These are phyloP conservation scores for Penicillium sp. DNA, from an alignment of 2,329 filamentous ascomycete species.

Conservation along the genomic window DNA sequence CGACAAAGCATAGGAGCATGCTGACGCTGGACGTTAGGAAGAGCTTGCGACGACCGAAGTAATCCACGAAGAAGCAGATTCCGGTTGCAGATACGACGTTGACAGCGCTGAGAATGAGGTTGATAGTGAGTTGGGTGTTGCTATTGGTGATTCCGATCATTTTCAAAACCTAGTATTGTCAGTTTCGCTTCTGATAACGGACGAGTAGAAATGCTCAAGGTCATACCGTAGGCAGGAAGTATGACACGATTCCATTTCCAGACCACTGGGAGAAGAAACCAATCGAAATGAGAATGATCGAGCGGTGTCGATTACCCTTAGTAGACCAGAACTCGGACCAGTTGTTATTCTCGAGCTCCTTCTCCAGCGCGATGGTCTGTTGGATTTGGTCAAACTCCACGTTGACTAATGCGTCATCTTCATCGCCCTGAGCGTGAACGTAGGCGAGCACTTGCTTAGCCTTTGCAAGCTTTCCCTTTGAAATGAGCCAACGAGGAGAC, in stretches of 20 bases:
- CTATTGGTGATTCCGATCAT: slow-evolving; percentile 17
- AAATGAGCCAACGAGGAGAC: slow-evolving; percentile 54
- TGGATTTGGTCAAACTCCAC: slow-evolving; percentile 18
- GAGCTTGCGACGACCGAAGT: slow-evolving; percentile 13
- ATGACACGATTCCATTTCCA: slow-evolving; percentile 48
- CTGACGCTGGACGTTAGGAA: slow-evolving; percentile 13
- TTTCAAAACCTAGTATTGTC: slow-evolving; percentile 10
- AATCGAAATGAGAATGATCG: slow-evolving; percentile 53
- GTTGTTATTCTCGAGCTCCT: slow-evolving; percentile 10
- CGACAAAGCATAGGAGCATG: slow-evolving; percentile 12
- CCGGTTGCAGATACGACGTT: slow-evolving; percentile 18
- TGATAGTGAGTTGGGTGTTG: slow-evolving; percentile 15
- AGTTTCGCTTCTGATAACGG: neutral
- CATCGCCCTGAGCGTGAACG: slow-evolving; percentile 41
- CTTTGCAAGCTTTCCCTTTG: slow-evolving; percentile 25
- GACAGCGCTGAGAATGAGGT: slow-evolving; percentile 15
- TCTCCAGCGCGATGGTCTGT: slow-evolving; percentile 16
- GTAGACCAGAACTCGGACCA: slow-evolving; percentile 16
- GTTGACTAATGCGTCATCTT: slow-evolving; percentile 29
- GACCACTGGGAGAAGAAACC: slow-evolving; percentile 60
- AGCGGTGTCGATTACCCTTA: slow-evolving; percentile 54
- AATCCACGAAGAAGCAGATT: slow-evolving; percentile 18
- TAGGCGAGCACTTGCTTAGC: slow-evolving; percentile 30
- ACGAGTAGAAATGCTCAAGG: neutral
- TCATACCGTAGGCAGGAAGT: slow-evolving; percentile 36